phyloP scores from a whole-genome alignment of 805 yeast species.

The Wickerhamomyces queroliae region DNA sequence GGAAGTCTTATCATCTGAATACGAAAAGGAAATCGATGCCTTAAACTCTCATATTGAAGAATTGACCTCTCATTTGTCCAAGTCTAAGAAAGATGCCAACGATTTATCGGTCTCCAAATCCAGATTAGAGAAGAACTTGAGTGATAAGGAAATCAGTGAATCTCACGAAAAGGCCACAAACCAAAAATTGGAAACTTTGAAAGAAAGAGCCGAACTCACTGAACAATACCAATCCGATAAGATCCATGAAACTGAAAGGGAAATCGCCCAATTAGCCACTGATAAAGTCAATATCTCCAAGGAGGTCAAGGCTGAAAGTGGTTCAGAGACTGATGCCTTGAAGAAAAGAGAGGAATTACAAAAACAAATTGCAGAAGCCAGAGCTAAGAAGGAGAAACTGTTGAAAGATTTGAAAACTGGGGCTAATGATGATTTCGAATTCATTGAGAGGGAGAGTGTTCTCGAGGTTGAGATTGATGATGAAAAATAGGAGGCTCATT shows the following conservation, averaged over 20 bases:
- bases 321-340: neutral
- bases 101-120: conserved; percentile 3
- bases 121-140: neutral
- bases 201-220: conserved; percentile 11
- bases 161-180: conserved; percentile 8
- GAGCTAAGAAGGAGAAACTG: conserved; percentile 12
- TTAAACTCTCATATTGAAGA: conserved; percentile 14
- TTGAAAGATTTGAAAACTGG: conserved; percentile 11
- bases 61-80: conserved; percentile 7
- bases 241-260: conserved; percentile 9
- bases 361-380: conserved; percentile 16
- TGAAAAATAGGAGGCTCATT: too few relatives aligned
- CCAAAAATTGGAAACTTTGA: conserved; percentile 11
- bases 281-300: neutral
- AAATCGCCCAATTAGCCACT: conserved; percentile 1
- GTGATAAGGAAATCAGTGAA: conserved; percentile 7
- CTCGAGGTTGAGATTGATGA: conserved; percentile 6
- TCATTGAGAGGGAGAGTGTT: conserved; percentile 14
- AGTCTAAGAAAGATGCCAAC: conserved; percentile 8
- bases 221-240: conserved; percentile 8
- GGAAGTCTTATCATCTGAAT: conserved; percentile 7
- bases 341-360: conserved; percentile 9
- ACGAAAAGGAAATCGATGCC: conserved; percentile 11
- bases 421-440: conserved; percentile 10
- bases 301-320: conserved; percentile 1